phyloP scores from a whole-genome alignment of 352 stramenopile species.

The Phytopythium ostracodes region DNA sequence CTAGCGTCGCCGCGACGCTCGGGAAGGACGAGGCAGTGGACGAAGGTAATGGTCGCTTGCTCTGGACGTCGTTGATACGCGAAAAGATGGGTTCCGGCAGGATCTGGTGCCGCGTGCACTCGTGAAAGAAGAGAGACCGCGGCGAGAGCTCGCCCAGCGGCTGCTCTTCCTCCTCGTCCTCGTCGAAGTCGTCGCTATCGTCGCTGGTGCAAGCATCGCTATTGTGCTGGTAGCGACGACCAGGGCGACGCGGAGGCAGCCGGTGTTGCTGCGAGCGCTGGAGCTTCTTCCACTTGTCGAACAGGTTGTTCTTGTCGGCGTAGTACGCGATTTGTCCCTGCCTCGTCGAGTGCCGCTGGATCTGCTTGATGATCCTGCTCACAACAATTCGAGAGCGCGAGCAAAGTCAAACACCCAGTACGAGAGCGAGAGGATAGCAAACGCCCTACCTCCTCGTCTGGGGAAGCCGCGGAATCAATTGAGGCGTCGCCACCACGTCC shows the following conservation, averaged over 20 bases:
- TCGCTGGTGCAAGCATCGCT: slow-evolving; percentile 7
- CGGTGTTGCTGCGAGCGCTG: slow-evolving; percentile 55
- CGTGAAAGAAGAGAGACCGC: slow-evolving; percentile 62
- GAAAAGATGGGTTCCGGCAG: slow-evolving; percentile 70
- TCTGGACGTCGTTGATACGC: slow-evolving; percentile 46
- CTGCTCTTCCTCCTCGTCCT: slow-evolving; percentile 15
- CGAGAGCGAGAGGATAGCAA: not conserved
- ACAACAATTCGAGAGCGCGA: not conserved
- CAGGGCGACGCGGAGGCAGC: not conserved
- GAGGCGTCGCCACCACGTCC: slow-evolving; percentile 24
- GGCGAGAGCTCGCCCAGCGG: slow-evolving; percentile 42
- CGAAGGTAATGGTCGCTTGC: not conserved
- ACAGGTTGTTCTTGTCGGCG: slow-evolving; percentile 65
- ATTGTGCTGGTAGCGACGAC: not conserved
- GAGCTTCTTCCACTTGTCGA: slow-evolving; percentile 72
- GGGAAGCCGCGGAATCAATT: slow-evolving; percentile 47
- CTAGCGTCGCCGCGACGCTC: slow-evolving; percentile 30
- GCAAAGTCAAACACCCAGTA: not conserved
- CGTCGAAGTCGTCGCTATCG: slow-evolving; percentile 2
- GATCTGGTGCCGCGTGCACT: slow-evolving; percentile 54
- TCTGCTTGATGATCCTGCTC: slow-evolving; percentile 52
- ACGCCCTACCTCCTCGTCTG: slow-evolving; percentile 46
- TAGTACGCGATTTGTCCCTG: slow-evolving; percentile 66
- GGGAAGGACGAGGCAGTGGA: slow-evolving; percentile 23
- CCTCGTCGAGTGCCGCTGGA: slow-evolving; percentile 47